These are phyloP conservation scores for Caloboletus inedulis DNA, from an alignment of 1,284 basidiomycete genomes.

Conservation along the genomic window DNA sequence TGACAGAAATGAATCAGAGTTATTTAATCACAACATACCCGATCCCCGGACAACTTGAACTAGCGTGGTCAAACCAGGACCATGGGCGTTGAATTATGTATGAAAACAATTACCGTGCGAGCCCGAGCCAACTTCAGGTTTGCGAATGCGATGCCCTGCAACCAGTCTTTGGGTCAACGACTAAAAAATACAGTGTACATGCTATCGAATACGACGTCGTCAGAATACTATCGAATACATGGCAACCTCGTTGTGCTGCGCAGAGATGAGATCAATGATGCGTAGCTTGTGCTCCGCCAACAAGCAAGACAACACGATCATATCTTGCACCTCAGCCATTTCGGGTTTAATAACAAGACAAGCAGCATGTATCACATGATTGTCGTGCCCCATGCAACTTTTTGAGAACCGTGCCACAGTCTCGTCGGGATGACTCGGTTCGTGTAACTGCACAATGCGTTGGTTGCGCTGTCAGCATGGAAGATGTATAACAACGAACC, in stretches of 20 bases:
- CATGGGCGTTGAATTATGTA: too few species aligned
- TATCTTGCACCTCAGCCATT: slow-evolving; percentile 11
- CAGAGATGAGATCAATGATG: background rate
- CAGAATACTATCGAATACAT: slow-evolving; percentile 5
- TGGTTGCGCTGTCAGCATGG: background rate
- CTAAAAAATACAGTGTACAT: background rate
- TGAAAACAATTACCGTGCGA: background rate
- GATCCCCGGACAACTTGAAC: background rate
- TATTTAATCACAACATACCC: background rate
- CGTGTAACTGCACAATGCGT: slow-evolving; percentile 11
- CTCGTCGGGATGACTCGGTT: slow-evolving; percentile 5
- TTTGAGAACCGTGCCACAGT: slow-evolving; percentile 18
- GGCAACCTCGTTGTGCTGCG: background rate
- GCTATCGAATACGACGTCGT: background rate
- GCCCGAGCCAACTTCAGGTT: background rate
- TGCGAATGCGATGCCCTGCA: background rate
- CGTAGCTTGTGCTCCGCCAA: slow-evolving; percentile 17
- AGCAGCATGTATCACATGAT: background rate
- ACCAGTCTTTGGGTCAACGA: background rate
- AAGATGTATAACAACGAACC: slow-evolving; percentile 10
- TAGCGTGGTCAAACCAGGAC: background rate
- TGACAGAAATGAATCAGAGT: too few species aligned
- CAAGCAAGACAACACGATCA: slow-evolving; percentile 24
- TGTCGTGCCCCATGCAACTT: background rate
- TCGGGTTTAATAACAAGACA: slow-evolving; percentile 17